Base-by-base conservation (phyloP, 805 yeast species). In the Hanseniaspora guilliermondii region DNA sequence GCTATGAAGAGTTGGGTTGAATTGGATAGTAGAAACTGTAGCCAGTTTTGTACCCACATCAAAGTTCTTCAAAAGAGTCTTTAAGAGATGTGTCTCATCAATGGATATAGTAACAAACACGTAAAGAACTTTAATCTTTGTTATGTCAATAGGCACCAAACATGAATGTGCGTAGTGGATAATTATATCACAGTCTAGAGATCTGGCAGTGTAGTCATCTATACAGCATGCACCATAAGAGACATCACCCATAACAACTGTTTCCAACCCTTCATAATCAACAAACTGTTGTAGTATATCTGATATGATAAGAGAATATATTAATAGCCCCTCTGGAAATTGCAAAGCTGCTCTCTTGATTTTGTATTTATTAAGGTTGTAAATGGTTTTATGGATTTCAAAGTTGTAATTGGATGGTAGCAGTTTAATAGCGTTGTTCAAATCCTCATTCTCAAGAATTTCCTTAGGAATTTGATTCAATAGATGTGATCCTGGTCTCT, bases 221-320 rank as follows among this genome's bases (percentile, higher is more conserved):
- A 93, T 88, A 69, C 98, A 93, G 66, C 98, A 93, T 0, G 98
- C 98, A 42, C 98, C 98, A 64, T 93, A 93, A 0, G 97, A 87
- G 0, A 93, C 98, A 67, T 93, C 98, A 2, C 98, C 98, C 98
- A 93, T 93, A 2, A 91, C 93, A 1, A 93, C 73, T 0, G 89
- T 85, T 63, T 89, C 96, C 53, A 84, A 87, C 2, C 55, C 55
- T 44, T 52, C 55, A 30, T 52, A 52, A 2, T 71, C 68, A 65
- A 97, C 89, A 61, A 93, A 91, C 67, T 89, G 96, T 63, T 87
- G 95, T 36, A 93, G 65, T 24, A 93, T 91, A 68, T 93, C 98
- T 4, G 95, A 77, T n/a, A 93, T 79, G 38, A 93, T 77, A 57
- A 95, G 74, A 0, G 97, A 82, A 65, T 89, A 93, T 1, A 93